Evolutionary conservation across 169 alveolate genomes (phyloP).

Genomic region (Eimeria maxima): DNA sequence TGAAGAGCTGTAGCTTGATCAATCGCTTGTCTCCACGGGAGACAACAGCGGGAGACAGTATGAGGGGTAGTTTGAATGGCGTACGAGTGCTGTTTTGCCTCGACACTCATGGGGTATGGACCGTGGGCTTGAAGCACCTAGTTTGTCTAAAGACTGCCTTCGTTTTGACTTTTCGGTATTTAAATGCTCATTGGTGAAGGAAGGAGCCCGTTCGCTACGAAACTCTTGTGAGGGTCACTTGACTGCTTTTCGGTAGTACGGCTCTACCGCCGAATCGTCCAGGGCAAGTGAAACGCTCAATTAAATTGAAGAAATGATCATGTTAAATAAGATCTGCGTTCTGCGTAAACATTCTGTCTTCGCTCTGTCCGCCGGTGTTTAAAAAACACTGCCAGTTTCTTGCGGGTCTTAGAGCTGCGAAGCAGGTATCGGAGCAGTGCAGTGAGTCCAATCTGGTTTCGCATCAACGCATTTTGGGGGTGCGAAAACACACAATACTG

Average conservation of each 20-base stretch:
- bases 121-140: not conserved
- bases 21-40: not conserved
- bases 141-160: not conserved
- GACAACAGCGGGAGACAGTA: not conserved
- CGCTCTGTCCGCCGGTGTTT: not conserved
- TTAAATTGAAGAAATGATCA: not conserved
- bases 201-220: not conserved
- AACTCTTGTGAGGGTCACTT: not conserved
- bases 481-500: not conserved
- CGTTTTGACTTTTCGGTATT: not conserved
- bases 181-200: not conserved
- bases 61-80: too few species aligned
- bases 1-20: not conserved
- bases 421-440: not conserved
- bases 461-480: not conserved
- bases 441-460: not conserved
- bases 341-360: not conserved
- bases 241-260: not conserved
- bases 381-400: not conserved
- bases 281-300: not conserved
- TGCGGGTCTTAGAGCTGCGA: not conserved
- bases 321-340: not conserved
- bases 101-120: not conserved
- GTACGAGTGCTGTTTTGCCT: too few species aligned
- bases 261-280: not conserved